Conservation (phyloP, 2,329 filamentous ascomycete genomes). For the Spiromastix sp. region DNA sequence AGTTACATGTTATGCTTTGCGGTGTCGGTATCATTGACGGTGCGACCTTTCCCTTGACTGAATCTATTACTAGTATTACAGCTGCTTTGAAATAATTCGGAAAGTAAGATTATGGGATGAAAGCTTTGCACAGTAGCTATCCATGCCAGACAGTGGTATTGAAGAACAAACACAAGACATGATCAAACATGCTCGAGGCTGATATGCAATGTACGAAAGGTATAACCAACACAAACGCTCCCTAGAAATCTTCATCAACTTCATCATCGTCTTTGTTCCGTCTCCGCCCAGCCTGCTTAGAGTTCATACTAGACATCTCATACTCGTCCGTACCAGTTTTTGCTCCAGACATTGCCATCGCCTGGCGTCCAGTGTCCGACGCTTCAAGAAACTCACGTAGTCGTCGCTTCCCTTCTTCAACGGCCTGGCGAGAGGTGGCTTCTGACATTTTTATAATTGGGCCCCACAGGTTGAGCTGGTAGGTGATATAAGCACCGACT, state of each 20-base stretch:
- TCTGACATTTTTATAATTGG: conserved; percentile 94
- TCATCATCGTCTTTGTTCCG: not conserved
- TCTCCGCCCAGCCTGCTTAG: not conserved
- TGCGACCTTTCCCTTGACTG: no score
- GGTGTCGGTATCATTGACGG: no score
- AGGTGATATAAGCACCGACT: conserved; percentile 76
- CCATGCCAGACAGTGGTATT: no score
- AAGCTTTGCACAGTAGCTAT: no score
- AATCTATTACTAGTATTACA: no score
- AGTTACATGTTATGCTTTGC: no score
- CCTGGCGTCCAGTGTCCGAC: conserved; percentile 74
- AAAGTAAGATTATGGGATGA: no score
- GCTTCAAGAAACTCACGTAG: conserved; percentile 82
- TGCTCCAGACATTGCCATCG: conserved; percentile 60
- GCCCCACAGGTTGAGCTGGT: conserved; percentile 87
- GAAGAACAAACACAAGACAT: no score
- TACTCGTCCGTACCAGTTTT: conserved; percentile 39
- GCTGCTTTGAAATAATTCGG: no score
- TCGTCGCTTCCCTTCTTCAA: conserved; percentile 86
- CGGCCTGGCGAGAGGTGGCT: conserved; percentile 72
- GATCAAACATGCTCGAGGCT: no score
- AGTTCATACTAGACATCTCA: conserved; percentile 42
- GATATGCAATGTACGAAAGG: no score
- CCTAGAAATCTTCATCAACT: conserved; percentile 1
- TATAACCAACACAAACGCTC: no score